phyloP scores from a whole-genome alignment of 106 monocot genomes.

The Amphibolis antarctica region DNA sequence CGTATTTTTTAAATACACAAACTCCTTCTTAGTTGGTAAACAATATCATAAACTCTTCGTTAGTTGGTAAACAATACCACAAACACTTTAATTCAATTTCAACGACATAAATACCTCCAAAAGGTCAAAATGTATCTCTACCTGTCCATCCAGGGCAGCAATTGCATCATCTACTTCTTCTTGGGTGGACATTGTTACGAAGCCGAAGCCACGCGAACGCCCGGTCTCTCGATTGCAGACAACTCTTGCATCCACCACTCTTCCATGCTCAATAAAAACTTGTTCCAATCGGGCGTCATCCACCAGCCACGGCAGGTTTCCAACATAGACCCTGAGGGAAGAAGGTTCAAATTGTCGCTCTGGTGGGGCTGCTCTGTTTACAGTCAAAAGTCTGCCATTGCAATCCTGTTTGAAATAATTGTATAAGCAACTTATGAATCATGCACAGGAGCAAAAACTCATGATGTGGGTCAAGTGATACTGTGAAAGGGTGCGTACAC shows the following conservation, averaged over 20 bases:
- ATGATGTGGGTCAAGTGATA: no score
- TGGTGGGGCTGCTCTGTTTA: slow-evolving; percentile 78
- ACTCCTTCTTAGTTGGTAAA: no score
- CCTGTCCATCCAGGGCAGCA: slow-evolving; percentile 90
- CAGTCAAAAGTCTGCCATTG: slow-evolving; percentile 58
- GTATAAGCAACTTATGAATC: neutral
- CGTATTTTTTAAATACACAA: no score
- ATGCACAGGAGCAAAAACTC: neutral
- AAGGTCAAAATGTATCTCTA: slow-evolving; percentile 2
- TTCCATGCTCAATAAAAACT: slow-evolving; percentile 75
- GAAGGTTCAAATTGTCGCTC: slow-evolving; percentile 37
- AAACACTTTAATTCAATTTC: neutral
- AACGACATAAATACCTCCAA: neutral
- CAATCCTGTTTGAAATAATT: slow-evolving; percentile 31
- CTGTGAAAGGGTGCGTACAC: no score
- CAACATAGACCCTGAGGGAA: slow-evolving; percentile 67
- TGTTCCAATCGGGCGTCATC: slow-evolving; percentile 70
- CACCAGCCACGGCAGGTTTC: slow-evolving; percentile 84
- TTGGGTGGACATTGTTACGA: slow-evolving; percentile 68
- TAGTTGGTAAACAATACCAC: neutral
- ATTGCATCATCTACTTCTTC: slow-evolving; percentile 77
- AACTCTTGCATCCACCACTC: slow-evolving; percentile 63
- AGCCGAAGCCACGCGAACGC: slow-evolving; percentile 87
- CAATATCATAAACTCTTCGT: neutral
- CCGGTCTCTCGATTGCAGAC: slow-evolving; percentile 80